These are phyloP conservation scores for Allium cepa DNA, from an alignment of 106 monocot genomes.

Conservation along the genomic window DNA sequence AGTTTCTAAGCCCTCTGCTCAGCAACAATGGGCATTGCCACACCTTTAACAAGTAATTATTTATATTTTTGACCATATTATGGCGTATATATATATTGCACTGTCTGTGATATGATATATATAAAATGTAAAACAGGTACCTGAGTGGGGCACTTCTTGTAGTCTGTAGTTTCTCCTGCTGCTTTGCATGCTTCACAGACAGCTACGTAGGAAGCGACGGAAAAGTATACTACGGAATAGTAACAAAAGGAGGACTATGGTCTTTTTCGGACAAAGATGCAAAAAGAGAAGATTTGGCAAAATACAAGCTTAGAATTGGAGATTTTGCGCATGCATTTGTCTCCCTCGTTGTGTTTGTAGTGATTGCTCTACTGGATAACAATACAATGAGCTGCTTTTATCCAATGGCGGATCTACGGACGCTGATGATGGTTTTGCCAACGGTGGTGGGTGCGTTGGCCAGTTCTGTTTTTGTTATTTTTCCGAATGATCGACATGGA, in stretches of 20 bases:
- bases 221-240: constrained; percentile 54
- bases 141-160: constrained; percentile 24
- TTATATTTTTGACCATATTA: no score
- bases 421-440: constrained; percentile 49
- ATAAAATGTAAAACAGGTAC: constrained; percentile 10
- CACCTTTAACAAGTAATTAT: constrained; percentile 14
- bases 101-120: no score
- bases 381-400: constrained; percentile 64
- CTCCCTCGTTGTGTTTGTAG: constrained; percentile 52
- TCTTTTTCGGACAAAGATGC: constrained; percentile 30
- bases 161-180: constrained; percentile 37
- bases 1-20: constrained; percentile 50
- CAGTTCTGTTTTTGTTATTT: constrained; percentile 37
- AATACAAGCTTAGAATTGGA: constrained; percentile 43
- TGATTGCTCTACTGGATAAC: constrained; percentile 37
- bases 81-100: background rate
- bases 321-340: constrained; percentile 69
- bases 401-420: constrained; percentile 29
- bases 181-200: constrained; percentile 62
- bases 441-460: constrained; percentile 42
- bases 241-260: constrained; percentile 40
- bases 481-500: constrained; percentile 60
- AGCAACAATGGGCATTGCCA: constrained; percentile 52
- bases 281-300: constrained; percentile 8
- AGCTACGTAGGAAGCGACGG: constrained; percentile 52